phyloP scores from a whole-genome alignment of 306 rosid genomes.

The Hippophae rhamnoides region DNA sequence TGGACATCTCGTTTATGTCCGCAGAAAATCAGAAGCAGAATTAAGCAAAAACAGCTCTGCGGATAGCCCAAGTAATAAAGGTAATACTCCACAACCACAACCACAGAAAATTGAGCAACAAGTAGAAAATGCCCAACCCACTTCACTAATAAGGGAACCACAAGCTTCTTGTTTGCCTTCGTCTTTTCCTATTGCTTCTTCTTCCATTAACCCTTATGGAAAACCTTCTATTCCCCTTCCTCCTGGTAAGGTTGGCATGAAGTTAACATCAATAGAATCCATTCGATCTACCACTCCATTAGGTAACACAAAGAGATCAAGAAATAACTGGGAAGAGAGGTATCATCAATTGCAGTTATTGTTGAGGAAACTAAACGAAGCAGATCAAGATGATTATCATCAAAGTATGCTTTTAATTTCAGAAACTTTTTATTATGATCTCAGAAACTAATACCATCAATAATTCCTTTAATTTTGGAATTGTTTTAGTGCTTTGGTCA shows the following conservation, averaged over 20 bases:
- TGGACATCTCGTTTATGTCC: conserved; percentile 88
- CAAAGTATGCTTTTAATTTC: conserved; percentile 39
- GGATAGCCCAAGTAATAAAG: conserved; percentile 41
- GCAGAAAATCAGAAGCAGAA: conserved; percentile 82
- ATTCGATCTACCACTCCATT: conserved; percentile 31
- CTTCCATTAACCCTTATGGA: conserved; percentile 45
- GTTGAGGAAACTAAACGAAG: conserved; percentile 66
- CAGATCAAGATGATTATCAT: conserved; percentile 63
- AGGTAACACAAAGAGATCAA: conserved; percentile 35
- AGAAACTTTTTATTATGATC: conserved; percentile 8
- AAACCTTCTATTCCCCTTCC: conserved; percentile 55
- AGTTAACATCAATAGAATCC: conserved; percentile 42
- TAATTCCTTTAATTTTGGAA: conserved; percentile 23
- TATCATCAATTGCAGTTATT: conserved; percentile 50
- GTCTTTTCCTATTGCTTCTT: conserved; percentile 47
- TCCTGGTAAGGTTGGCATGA: conserved; percentile 36
- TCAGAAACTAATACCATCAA: conserved; percentile 22
- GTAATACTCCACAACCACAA: conserved; percentile 17
- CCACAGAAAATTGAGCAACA: conserved; percentile 30
- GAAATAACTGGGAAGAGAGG: conserved; percentile 66
- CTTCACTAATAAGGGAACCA: conserved; percentile 42
- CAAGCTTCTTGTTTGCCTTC: conserved; percentile 54
- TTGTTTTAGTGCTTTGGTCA: conserved; percentile 57
- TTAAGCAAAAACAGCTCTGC: conserved; percentile 45
- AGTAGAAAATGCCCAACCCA: conserved; percentile 35